Evolutionary conservation across 108 stramenopile species (phyloP).

Genomic region (Parmales sp.): DNA sequence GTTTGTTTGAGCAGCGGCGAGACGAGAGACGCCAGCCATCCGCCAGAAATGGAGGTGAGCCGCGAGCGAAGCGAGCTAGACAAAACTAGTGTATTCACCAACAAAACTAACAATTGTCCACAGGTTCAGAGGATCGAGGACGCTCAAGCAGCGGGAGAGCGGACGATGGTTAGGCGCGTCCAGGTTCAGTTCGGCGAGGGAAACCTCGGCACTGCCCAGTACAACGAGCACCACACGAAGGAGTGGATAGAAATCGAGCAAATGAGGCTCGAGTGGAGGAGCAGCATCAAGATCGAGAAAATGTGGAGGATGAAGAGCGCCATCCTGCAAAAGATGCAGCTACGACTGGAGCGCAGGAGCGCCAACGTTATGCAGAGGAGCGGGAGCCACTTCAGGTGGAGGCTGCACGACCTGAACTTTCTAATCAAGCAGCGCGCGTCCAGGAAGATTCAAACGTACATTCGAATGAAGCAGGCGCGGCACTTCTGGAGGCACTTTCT

Average conservation of each 20-base stretch:
- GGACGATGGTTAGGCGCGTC: background rate
- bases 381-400: slow-evolving; percentile 1
- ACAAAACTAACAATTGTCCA: too few relatives aligned
- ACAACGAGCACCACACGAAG: slow-evolving; percentile 11
- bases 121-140: background rate
- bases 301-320: slow-evolving; percentile 22
- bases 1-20: slow-evolving; percentile 9
- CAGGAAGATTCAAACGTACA: slow-evolving; percentile 20
- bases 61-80: slow-evolving; percentile 16
- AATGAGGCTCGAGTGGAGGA: slow-evolving; percentile 15
- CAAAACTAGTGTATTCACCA: slow-evolving; percentile 17
- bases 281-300: slow-evolving; percentile 22
- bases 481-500: slow-evolving; percentile 14
- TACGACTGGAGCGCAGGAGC: slow-evolving; percentile 14
- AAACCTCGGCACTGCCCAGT: background rate
- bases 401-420: slow-evolving; percentile 12
- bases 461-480: slow-evolving; percentile 14
- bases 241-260: slow-evolving; percentile 19
- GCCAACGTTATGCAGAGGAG: slow-evolving; percentile 27
- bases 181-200: background rate
- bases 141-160: background rate
- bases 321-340: background rate
- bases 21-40: slow-evolving; percentile 23
- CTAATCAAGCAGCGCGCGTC: slow-evolving; percentile 14
- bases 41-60: slow-evolving; percentile 28